Conservation (phyloP, 495 filamentous ascomycete genomes). For the Hyaloscypha bicolor region DNA sequence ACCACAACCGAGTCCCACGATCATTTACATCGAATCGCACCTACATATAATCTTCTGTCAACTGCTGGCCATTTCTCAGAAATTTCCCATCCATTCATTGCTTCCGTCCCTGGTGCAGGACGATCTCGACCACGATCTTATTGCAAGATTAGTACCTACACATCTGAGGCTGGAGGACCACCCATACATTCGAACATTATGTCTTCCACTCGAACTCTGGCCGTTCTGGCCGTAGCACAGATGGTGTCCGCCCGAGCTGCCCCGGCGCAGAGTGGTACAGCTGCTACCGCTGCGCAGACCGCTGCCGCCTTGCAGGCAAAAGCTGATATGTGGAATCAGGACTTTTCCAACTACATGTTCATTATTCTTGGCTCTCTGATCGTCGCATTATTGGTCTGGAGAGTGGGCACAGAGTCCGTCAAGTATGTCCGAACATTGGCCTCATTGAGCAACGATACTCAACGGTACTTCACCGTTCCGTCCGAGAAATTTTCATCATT, state of each 20-base stretch:
- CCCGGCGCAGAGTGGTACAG: slow-evolving; percentile 9
- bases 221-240: slow-evolving; percentile 19
- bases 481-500: slow-evolving; percentile 61
- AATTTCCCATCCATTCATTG: slow-evolving; percentile 21
- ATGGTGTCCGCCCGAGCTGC: slow-evolving; percentile 20
- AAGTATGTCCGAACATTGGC: slow-evolving; percentile 75
- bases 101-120: not conserved
- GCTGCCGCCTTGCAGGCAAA: slow-evolving; percentile 7
- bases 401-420: slow-evolving; percentile 55
- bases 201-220: slow-evolving; percentile 13
- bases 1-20: not conserved
- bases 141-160: not conserved
- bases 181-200: slow-evolving; percentile 4
- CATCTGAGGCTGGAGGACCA: not conserved
- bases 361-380: slow-evolving; percentile 47
- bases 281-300: slow-evolving; percentile 5
- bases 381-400: slow-evolving; percentile 47
- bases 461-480: slow-evolving; percentile 52
- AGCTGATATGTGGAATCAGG: slow-evolving; percentile 26
- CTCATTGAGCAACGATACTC: slow-evolving; percentile 68
- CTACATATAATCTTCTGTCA: slow-evolving; percentile 22
- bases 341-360: slow-evolving; percentile 50
- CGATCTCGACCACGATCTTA: not conserved
- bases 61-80: slow-evolving; percentile 31
- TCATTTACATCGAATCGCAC: slow-evolving; percentile 1